Base-by-base conservation (phyloP, 176 grass and related monocot species). In the Oryza punctata region DNA sequence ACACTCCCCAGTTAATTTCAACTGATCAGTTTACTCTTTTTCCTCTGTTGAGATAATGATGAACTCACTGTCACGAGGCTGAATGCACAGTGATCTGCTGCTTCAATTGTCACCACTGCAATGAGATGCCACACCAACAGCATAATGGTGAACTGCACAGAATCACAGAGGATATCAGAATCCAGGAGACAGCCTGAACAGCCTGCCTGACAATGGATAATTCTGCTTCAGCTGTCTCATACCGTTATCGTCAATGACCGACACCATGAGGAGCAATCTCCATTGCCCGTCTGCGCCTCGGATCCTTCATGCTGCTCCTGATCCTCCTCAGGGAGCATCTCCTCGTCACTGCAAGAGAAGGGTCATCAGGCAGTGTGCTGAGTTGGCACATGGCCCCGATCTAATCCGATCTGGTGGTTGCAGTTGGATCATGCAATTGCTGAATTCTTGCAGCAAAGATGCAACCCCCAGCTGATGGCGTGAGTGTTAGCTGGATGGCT, bases 121-220 rank as follows among this genome's bases (percentile, higher is more conserved):
- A 92, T 63, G 57, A 94, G 78, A 86, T 94, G 87, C 82, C 90
- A 92, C 38, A 88, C 66, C 40, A 94, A 47, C 38, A 92, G 72
- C 60, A 94, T 85, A 64, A 91, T 68, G 52, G 90, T 83, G 60
- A 94, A 77, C 93, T 94, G 93, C 87, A 80, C 44, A 65, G 13
- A 6, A 44, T 72, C 71, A 63, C 26, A 38, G 5, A 78, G 29
- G 5, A 73, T 40, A 59, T 81, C 37, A 80, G 73, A 77, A 81
- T 82, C 32, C 77, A 54, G 19, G 19, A 65, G 15, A 50, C 63
- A 67, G 18, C 12, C 15, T 37, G 44, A 67, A 52, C 65, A 8
- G 4, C 40, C 27, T 61, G 70, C 52, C 37, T 33, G 70, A 63
- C 15, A 44, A 70, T 18, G 37, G 28, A 65, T 19, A 27, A 16